phyloP scores from a whole-genome alignment of 2,329 filamentous ascomycete genomes.

The Colletotrichum karsti region DNA sequence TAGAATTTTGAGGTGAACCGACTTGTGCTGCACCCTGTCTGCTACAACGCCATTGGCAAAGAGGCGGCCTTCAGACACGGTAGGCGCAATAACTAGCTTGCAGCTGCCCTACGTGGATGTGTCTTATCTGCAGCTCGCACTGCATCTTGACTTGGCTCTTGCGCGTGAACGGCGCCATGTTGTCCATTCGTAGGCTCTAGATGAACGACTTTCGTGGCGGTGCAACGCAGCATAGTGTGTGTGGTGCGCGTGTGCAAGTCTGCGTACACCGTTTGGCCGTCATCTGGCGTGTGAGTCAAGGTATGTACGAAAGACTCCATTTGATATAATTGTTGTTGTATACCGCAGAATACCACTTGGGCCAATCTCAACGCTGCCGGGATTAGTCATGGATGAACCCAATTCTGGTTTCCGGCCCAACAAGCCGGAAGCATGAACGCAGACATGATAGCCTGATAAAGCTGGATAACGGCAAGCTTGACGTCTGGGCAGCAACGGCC shows the following conservation, averaged over 20 bases:
- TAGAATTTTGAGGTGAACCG: not conserved
- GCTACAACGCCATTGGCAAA: not conserved
- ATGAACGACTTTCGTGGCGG: not conserved
- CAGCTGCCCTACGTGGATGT: conserved; percentile 25
- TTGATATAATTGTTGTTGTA: not conserved
- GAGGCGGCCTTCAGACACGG: not conserved
- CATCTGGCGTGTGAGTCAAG: conserved; percentile 7
- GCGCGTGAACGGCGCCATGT: conserved; percentile 1
- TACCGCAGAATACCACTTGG: not conserved
- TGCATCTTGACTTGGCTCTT: conserved; percentile 1
- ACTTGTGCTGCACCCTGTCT: not conserved
- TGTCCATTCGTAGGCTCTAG: conserved; percentile 4
- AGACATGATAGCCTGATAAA: not conserved
- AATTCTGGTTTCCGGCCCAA: conserved; percentile 6
- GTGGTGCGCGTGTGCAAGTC: too few relatives aligned
- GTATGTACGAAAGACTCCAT: not conserved
- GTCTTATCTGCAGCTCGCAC: conserved; percentile 23
- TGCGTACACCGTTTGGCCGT: not conserved
- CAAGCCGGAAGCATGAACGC: not conserved
- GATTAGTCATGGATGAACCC: not conserved
- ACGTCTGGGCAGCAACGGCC: not conserved
- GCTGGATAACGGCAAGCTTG: not conserved
- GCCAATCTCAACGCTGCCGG: not conserved
- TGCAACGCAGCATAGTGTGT: conserved; percentile 1
- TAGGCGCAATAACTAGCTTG: conserved; percentile 16